These are phyloP conservation scores for Mycena latifolia DNA, from an alignment of 768 basidiomycete genomes.

Conservation along the genomic window DNA sequence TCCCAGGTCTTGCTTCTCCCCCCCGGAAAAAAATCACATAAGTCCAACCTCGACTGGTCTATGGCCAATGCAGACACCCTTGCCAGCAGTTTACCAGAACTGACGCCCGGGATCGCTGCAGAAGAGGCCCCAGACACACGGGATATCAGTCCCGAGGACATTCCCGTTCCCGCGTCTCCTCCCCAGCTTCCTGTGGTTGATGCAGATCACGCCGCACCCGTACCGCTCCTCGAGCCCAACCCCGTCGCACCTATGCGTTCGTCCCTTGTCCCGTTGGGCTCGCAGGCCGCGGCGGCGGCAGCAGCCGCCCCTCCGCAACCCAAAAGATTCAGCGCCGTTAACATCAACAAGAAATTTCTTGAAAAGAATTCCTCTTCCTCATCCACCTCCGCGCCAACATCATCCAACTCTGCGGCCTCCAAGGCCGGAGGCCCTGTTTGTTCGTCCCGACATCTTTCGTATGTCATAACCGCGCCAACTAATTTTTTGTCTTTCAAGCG, in stretches of 20 bases:
- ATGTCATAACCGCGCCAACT: constrained; percentile 17
- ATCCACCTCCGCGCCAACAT: constrained; percentile 59
- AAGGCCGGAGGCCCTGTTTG: constrained; percentile 68
- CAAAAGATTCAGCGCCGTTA: constrained; percentile 91
- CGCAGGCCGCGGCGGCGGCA: constrained; percentile 50
- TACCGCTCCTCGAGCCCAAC: constrained; percentile 26
- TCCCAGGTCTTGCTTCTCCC: constrained; percentile 6
- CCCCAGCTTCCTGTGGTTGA: not conserved
- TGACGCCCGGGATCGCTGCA: constrained; percentile 43
- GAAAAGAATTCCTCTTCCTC: constrained; percentile 82
- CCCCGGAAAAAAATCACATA: constrained; percentile 16
- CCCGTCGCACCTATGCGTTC: constrained; percentile 50
- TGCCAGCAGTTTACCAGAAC: constrained; percentile 58
- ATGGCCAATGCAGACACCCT: constrained; percentile 78
- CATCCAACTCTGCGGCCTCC: constrained; percentile 54
- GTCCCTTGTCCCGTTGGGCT: constrained; percentile 60
- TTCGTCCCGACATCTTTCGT: constrained; percentile 49
- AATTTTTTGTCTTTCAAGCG: constrained; percentile 50
- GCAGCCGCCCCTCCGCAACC: constrained; percentile 61
- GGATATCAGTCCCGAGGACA: constrained; percentile 9
- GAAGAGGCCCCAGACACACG: not conserved
- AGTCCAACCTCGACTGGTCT: constrained; percentile 53
- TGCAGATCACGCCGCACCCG: constrained; percentile 10
- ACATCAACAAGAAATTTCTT: constrained; percentile 97
- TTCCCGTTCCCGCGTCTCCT: constrained; percentile 20